These are phyloP conservation scores for Nitzschia sp. DNA, from an alignment of 108 stramenopile genomes.

Conservation along the genomic window DNA sequence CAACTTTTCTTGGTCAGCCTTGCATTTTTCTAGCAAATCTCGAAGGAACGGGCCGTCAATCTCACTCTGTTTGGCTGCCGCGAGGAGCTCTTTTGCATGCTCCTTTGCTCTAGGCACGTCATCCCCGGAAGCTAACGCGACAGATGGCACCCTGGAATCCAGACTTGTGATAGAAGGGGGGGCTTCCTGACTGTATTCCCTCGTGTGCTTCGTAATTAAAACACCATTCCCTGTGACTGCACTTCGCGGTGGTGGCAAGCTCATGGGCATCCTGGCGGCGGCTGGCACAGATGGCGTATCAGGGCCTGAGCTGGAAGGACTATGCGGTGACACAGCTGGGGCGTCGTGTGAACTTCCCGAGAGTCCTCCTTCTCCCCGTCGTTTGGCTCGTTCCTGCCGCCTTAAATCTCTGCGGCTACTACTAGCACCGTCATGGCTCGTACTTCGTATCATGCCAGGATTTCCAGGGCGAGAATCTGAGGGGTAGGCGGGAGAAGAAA, in stretches of 20 bases:
- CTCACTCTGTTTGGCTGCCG: background rate
- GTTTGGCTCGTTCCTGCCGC: conserved; percentile 5
- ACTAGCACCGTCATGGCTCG: background rate
- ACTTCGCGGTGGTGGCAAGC: background rate
- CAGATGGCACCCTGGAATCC: background rate
- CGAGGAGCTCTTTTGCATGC: conserved; percentile 5
- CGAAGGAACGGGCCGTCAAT: conserved; percentile 9
- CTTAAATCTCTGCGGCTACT: background rate
- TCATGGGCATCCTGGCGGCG: background rate
- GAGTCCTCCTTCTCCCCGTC: background rate
- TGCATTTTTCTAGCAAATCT: conserved; percentile 30
- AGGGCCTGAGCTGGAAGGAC: background rate
- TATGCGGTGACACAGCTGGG: background rate
- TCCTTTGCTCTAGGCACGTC: conserved; percentile 12
- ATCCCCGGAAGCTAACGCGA: background rate
- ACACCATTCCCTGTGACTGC: background rate
- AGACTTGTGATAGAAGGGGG: no score
- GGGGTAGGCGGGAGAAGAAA: background rate
- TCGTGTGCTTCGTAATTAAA: no score
- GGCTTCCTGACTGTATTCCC: no score
- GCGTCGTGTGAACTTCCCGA: background rate
- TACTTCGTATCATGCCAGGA: background rate
- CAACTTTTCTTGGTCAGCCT: conserved; percentile 31
- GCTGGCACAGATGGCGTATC: background rate
- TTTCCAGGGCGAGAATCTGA: background rate